Evolutionary conservation across 805 yeast genomes (phyloP).

Genomic region (Metschnikowia chrysomelidarum): DNA sequence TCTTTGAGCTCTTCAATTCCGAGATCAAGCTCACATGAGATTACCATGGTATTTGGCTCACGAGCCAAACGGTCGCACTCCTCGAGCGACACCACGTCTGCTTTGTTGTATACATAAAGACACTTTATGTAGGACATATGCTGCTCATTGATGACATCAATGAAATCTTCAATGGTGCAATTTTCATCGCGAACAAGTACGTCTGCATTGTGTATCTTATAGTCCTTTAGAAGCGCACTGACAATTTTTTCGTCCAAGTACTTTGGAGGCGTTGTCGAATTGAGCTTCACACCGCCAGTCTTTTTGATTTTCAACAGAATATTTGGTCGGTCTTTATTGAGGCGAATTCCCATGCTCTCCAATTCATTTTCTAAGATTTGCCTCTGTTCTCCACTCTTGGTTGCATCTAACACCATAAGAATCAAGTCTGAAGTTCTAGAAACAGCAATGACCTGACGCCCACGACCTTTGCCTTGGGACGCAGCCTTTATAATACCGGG

Average conservation of each 20-base stretch:
- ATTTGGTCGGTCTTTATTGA: conserved; percentile 77
- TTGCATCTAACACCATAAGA: conserved; percentile 92
- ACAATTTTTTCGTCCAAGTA: conserved; percentile 79
- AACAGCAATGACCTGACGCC: conserved; percentile 94
- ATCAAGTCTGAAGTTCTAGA: conserved; percentile 93
- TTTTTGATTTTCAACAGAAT: conserved; percentile 74
- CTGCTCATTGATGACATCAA: conserved; percentile 84
- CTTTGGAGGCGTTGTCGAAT: conserved; percentile 78
- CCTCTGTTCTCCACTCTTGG: conserved; percentile 89
- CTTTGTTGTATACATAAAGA: conserved; percentile 89
- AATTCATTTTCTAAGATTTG: conserved; percentile 82
- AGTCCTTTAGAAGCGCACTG: conserved; percentile 74
- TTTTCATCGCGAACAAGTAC: conserved; percentile 86
- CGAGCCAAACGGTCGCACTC: conserved; percentile 92
- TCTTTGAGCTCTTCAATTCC: conserved; percentile 88
- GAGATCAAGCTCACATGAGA: conserved; percentile 85
- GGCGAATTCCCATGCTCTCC: conserved; percentile 90
- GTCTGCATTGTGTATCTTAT: conserved; percentile 90
- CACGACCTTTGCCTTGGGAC: conserved; percentile 95
- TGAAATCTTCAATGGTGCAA: conserved; percentile 86
- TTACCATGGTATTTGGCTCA: conserved; percentile 88
- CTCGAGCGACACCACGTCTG: conserved; percentile 92
- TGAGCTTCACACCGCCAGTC: conserved; percentile 89
- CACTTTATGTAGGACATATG: conserved; percentile 90
- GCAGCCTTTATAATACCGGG: conserved; percentile 99